Evolutionary conservation across 2,329 filamentous ascomycete species (phyloP), one percentile per base, ranked within the genome.

Genomic region (Aspergillus flavus): DNA sequence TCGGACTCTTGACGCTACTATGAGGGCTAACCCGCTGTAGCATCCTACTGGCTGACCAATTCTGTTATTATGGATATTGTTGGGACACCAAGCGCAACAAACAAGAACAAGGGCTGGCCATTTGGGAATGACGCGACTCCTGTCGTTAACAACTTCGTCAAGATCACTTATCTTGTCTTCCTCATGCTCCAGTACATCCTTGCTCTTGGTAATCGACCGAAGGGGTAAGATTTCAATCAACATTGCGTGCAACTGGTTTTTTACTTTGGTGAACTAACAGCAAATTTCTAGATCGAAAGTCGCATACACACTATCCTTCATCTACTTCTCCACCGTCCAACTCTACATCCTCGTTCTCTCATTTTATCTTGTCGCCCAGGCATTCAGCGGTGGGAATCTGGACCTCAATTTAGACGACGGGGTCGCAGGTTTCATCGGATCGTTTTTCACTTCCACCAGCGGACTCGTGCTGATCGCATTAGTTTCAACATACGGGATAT

Each of bases 1-100:
- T 7, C 43, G 11, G 12, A 48, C 21, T 6, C 12, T 28, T 16
- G 23, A 30, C 21, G 28, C 1, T 55, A 12, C 32, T 26, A 57
- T 21, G 12, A 66, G 57, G 28, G 32, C 21, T 34, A 28, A 39
- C 50, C 11, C 83, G 82, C 70, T 81, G 11, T 88, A 81, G 93
- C 93, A 74, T 96, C 95, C 57, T 99, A 96, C 88, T 99, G 93
- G 87, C 89, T 99, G 68, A 99, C 95, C 34, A 98, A 95, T 21
- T 90, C 90, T 60, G 92, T 99, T 77, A 97, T 99, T 78, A 97
- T 99, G 91, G 91, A 97, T 78, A 88, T 99, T 63, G 95, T 98
- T 75, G 95, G 95, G 72, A 89, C 84, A 28, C 89, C 91, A 30
- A 82, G 83, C 32, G 68, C 78, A 4, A 79, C 80, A 52, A 85